Percentiles rank a stretch among this genome's conserved stretches.
Conservation (phyloP, 805 yeast genomes). For the Myxozyma neglecta region DNA sequence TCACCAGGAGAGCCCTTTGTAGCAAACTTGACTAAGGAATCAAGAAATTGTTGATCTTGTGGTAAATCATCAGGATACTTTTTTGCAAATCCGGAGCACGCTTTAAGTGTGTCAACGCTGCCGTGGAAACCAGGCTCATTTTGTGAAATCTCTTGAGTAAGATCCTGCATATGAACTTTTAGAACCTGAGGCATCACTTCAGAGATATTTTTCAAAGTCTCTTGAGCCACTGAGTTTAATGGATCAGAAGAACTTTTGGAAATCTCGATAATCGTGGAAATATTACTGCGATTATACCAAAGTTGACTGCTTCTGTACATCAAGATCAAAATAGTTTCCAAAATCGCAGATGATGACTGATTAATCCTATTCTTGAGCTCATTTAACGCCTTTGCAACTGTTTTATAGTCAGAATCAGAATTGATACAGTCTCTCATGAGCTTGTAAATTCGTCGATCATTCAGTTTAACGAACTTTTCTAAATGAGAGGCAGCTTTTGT, state of each 20-base stretch:
- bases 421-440: conserved; percentile 56
- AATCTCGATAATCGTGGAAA: conserved; percentile 53
- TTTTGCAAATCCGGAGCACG: conserved; percentile 59
- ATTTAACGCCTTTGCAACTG: conserved; percentile 59
- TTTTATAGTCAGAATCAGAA: conserved; percentile 58
- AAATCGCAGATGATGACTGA: conserved; percentile 48
- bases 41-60: conserved; percentile 47
- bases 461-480: conserved; percentile 52
- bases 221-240: conserved; percentile 48
- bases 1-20: conserved; percentile 56
- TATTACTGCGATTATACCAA: conserved; percentile 64
- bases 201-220: conserved; percentile 46
- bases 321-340: conserved; percentile 55
- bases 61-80: conserved; percentile 53
- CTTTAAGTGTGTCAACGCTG: conserved; percentile 50
- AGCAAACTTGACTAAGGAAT: conserved; percentile 50
- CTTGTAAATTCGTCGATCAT: conserved; percentile 60
- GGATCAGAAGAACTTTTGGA: conserved; percentile 43
- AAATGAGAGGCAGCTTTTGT: conserved; percentile 53
- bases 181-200: conserved; percentile 56
- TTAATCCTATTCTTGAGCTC: conserved; percentile 58
- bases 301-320: conserved; percentile 62
- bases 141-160: conserved; percentile 46
- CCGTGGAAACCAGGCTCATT: conserved; percentile 36
- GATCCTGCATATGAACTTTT: conserved; percentile 55